Base-by-base conservation (phyloP, 1,139 yeast genomes). In the Sporopachydermia cereana region DNA sequence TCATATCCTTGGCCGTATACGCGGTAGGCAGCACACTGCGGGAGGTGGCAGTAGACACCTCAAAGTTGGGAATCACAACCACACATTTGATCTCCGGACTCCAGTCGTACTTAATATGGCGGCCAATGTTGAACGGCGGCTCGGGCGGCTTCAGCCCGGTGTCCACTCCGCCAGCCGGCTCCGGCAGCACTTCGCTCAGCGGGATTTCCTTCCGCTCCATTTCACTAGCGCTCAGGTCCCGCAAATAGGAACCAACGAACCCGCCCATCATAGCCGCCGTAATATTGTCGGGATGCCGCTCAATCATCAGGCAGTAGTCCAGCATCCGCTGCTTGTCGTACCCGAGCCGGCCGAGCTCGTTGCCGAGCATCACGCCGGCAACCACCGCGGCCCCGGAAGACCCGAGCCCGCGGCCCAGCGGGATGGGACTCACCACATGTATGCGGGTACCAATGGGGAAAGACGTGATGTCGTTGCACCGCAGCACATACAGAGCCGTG, bases 221-320 rank as follows among this genome's bases (percentile, higher is more conserved):
- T 51, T 89, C 96, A 43, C 76, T 73, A 3, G 79, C 77, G 29
- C 77, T 68, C 50, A 91, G 68, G 52, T 85, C 95, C 56, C 94
- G 77, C 59, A 91, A 72, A 63, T 84, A 91, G 1, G 96, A 85
- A 31, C 98, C 98, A 36, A 89, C 95, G 63, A 91, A 91, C 3
- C 98, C 97, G 48, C 98, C 98, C 77, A 89, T 81, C 96, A 91
- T 86, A 42, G 98, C 96, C 30, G 98, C 98, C 21, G 96, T 89
- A 57, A 91, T 89, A 63, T 91, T 91, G 64, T 91, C 98, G 29
- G 98, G 98, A 58, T 91, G 98, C 60, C 97, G 79, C 67, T 91
- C 98, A 55, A 91, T 89, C 89, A 91, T 84, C 54, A 91, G 72
- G 62, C 96, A 86, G 68, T 84, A 91, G 64, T 91, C 98, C 57